Conservation (phyloP, 2,329 filamentous ascomycete genomes). For the Gyromitra esculenta region DNA sequence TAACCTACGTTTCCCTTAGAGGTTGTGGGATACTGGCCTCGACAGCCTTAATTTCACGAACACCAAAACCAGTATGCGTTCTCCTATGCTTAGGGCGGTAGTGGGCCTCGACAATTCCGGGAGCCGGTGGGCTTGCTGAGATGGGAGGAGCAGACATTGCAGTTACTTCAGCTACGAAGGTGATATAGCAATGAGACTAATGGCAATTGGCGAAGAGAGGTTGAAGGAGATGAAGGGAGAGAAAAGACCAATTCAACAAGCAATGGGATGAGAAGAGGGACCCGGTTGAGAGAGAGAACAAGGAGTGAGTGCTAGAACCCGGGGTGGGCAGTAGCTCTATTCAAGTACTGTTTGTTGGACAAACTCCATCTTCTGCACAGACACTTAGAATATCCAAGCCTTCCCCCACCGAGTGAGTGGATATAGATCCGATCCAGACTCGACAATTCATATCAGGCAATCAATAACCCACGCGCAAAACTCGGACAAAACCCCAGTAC, state of each 20-base stretch:
- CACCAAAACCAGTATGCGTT: conserved; percentile 92
- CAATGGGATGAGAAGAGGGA: conserved; percentile 35
- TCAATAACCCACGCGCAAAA: conserved; percentile 34
- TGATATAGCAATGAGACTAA: conserved; percentile 30
- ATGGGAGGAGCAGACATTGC: conserved; percentile 52
- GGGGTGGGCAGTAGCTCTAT: conserved; percentile 43
- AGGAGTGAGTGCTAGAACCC: conserved; percentile 30
- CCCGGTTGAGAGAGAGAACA: conserved; percentile 28
- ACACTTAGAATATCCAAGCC: conserved; percentile 32
- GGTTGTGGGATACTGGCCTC: conserved; percentile 65
- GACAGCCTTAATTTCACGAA: conserved; percentile 89
- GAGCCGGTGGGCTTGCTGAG: conserved; percentile 55
- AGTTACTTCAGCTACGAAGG: conserved; percentile 32
- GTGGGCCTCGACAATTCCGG: conserved; percentile 56
- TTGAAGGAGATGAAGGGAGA: conserved; percentile 20
- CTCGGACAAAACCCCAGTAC: conserved; percentile 34
- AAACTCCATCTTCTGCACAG: conserved; percentile 36
- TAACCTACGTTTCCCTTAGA: conserved; percentile 56
- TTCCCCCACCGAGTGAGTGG: conserved; percentile 26
- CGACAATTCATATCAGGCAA: conserved; percentile 40
- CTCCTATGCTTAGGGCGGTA: conserved; percentile 94
- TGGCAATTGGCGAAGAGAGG: conserved; percentile 26
- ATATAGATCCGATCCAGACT: conserved; percentile 32
- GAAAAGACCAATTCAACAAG: conserved; percentile 37
- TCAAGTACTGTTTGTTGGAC: conserved; percentile 43